phyloP scores from a whole-genome alignment of 2,329 filamentous ascomycete species.

The Ambrosiella xylebori region DNA sequence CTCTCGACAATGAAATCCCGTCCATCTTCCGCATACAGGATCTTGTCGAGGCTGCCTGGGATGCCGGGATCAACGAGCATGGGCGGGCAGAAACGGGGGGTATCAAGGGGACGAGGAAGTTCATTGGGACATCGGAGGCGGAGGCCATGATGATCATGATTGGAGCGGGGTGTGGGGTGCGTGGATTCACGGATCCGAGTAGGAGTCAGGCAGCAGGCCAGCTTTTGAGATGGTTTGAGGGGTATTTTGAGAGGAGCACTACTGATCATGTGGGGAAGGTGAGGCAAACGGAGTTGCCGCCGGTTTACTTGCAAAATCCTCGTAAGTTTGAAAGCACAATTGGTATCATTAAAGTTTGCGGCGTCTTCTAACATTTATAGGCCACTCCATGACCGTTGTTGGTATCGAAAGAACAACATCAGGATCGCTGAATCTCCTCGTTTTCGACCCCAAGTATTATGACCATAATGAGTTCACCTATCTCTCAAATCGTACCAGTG shows the following conservation, averaged over 20 bases:
- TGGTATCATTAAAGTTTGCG: no score
- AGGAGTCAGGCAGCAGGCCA: conserved; percentile 2
- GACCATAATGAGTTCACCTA: conserved; percentile 6
- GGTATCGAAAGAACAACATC: conserved; percentile 56
- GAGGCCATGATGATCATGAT: conserved; percentile 60
- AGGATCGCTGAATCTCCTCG: conserved; percentile 52
- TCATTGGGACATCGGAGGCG: conserved; percentile 84
- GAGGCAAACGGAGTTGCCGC: conserved; percentile 54
- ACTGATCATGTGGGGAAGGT: conserved; percentile 36
- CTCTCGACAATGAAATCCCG: conserved; percentile 47
- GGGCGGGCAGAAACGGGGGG: conserved; percentile 72
- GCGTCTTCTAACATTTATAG: conserved; percentile 20
- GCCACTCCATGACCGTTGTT: conserved; percentile 81
- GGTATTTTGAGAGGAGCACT: neutral
- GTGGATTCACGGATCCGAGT: neutral
- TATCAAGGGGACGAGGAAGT: conserved; percentile 76
- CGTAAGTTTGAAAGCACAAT: conserved; percentile 26
- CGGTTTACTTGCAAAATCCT: conserved; percentile 79
- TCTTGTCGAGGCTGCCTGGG: conserved; percentile 76
- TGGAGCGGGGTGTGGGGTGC: conserved; percentile 39
- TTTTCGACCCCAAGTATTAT: conserved; percentile 53
- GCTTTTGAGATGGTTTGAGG: neutral
- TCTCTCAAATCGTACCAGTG: neutral
- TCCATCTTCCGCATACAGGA: conserved; percentile 72
- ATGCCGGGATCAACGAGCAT: conserved; percentile 58